Conservation (phyloP, 148 eudicot species). For the Dysphania ambrosioides region DNA sequence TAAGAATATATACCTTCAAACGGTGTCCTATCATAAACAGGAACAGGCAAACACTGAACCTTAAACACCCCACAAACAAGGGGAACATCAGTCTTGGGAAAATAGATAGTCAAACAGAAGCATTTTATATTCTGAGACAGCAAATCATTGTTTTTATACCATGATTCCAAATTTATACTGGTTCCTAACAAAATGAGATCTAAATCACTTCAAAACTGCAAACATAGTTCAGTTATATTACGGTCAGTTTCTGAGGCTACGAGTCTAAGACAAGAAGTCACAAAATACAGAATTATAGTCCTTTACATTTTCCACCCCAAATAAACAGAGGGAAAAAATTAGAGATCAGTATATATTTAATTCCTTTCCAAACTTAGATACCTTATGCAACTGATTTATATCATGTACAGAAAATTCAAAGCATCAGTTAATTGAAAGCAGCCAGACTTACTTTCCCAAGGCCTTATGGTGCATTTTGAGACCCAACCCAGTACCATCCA, state of each 20-base stretch:
- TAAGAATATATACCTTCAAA: constrained; percentile 68
- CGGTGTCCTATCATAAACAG: constrained; percentile 78
- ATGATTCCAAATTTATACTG: neutral
- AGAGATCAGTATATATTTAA: neutral
- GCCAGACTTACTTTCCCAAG: constrained; percentile 68
- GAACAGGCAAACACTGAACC: constrained; percentile 86
- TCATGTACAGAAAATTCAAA: constrained; percentile 5
- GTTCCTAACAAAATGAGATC: neutral
- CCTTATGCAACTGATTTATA: neutral
- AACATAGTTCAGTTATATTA: too few relatives aligned
- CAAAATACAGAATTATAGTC: too few relatives aligned
- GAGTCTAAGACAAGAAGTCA: neutral
- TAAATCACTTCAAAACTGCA: neutral
- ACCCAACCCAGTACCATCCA: constrained; percentile 95
- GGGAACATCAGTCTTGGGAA: neutral
- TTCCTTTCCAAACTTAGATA: neutral
- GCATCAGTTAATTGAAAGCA: constrained; percentile 8
- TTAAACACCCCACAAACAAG: constrained; percentile 71
- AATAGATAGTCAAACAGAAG: neutral
- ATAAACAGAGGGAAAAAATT: neutral
- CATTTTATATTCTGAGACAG: neutral
- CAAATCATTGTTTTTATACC: constrained; percentile 6
- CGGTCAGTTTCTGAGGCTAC: neutral
- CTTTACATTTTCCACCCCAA: neutral
- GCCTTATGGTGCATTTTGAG: constrained; percentile 83